These are phyloP conservation scores for Colletotrichum chrysophilum DNA, from an alignment of 2,329 filamentous ascomycete species.

Conservation along the genomic window DNA sequence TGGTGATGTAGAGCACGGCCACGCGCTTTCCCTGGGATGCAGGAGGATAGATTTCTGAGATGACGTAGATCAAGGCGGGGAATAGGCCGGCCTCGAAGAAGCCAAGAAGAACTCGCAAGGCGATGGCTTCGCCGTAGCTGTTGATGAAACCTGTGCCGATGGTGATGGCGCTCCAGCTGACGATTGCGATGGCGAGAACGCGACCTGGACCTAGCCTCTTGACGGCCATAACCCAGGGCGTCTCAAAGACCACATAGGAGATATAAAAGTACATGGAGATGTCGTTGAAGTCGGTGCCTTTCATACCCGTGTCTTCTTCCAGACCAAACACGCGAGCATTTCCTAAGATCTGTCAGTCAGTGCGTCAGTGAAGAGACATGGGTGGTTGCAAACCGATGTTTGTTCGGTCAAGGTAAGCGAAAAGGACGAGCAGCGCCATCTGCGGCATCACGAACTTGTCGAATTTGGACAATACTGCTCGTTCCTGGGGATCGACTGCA, in stretches of 20 bases:
- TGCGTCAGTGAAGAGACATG: neutral
- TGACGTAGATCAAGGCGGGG: slow-evolving; percentile 35
- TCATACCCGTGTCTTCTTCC: slow-evolving; percentile 33
- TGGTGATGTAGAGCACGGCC: slow-evolving; percentile 33
- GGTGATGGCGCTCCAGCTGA: slow-evolving; percentile 36
- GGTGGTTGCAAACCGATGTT: neutral
- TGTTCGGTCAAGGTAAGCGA: neutral
- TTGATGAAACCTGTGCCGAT: slow-evolving; percentile 35
- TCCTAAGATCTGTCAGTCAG: slow-evolving; percentile 16
- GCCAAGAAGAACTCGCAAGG: slow-evolving; percentile 34
- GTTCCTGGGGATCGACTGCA: neutral
- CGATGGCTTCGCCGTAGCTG: slow-evolving; percentile 30
- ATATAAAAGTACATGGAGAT: slow-evolving; percentile 28
- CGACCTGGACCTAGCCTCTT: slow-evolving; percentile 32
- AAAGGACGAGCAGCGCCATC: neutral
- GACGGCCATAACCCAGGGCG: slow-evolving; percentile 34
- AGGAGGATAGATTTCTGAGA: slow-evolving; percentile 37
- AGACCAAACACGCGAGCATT: slow-evolving; percentile 39
- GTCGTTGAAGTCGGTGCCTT: slow-evolving; percentile 34
- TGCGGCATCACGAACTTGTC: neutral
- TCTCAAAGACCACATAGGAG: slow-evolving; percentile 36
- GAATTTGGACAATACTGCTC: neutral
- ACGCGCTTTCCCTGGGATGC: slow-evolving; percentile 36
- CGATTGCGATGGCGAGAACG: slow-evolving; percentile 32
- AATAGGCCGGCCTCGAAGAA: slow-evolving; percentile 39